Evolutionary conservation across 2,329 filamentous ascomycete genomes (phyloP).

Genomic region (Rhinocladiella similis): DNA sequence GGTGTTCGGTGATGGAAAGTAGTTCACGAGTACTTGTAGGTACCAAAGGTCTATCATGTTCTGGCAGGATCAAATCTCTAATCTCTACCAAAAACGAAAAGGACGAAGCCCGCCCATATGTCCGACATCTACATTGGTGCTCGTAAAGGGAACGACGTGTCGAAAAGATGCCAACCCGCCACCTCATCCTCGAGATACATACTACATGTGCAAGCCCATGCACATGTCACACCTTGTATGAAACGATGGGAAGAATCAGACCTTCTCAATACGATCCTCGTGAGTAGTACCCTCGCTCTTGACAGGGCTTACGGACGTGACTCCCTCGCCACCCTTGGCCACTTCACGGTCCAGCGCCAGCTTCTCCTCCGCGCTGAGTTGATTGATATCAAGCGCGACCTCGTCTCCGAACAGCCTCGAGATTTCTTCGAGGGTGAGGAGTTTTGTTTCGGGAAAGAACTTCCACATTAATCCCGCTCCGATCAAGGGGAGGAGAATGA

Average conservation of each 20-base stretch:
- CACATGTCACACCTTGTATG: too few relatives aligned
- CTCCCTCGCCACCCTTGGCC: neutral
- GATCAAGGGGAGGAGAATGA: slow-evolving; percentile 15
- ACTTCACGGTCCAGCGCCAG: neutral
- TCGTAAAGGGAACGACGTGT: too few relatives aligned
- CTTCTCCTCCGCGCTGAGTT: neutral
- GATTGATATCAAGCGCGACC: slow-evolving; percentile 29
- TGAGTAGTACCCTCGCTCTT: neutral
- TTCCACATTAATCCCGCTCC: slow-evolving; percentile 15
- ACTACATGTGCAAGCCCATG: too few relatives aligned
- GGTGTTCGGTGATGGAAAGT: too few relatives aligned
- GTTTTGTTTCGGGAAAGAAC: slow-evolving; percentile 37
- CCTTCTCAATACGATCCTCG: neutral
- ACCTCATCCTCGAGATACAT: too few relatives aligned
- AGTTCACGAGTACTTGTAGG: too few relatives aligned
- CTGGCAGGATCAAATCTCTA: too few relatives aligned
- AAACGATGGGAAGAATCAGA: neutral
- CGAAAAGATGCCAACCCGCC: too few relatives aligned
- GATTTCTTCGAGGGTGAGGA: slow-evolving; percentile 37
- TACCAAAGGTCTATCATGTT: too few relatives aligned
- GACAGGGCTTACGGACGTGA: neutral
- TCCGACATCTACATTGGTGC: too few relatives aligned
- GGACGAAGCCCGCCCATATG: too few relatives aligned
- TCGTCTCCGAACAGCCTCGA: slow-evolving; percentile 36
- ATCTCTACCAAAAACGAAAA: too few relatives aligned